A percentile compares a stretch with the other conserved stretches of the same genome.
phyloP scores from a whole-genome alignment of 2,329 filamentous ascomycete species.

The Passalora sequoiae region DNA sequence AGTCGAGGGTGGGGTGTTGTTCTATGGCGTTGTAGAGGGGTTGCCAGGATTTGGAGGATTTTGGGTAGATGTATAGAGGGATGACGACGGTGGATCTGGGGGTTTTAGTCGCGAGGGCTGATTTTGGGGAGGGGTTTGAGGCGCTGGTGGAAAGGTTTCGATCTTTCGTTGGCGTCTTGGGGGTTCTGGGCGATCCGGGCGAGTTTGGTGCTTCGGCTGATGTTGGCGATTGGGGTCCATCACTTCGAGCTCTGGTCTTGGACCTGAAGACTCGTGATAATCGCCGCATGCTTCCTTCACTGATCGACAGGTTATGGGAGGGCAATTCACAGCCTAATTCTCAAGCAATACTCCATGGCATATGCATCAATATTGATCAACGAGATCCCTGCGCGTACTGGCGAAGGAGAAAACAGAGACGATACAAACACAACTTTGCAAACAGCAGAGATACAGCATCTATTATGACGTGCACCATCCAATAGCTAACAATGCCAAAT shows the following conservation, averaged over 20 bases:
- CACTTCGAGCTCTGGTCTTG: not conserved
- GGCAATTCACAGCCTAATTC: too few species aligned
- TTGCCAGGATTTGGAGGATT: conserved; percentile 18
- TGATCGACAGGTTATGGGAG: too few species aligned
- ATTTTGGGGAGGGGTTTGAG: too few species aligned
- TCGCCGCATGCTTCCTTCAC: not conserved
- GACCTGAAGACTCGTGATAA: not conserved
- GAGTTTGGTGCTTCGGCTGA: not conserved
- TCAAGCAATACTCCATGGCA: not conserved
- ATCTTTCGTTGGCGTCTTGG: too few species aligned
- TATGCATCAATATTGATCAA: not conserved
- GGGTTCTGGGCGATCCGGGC: not conserved
- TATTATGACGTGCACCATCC: not conserved
- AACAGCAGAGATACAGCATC: not conserved
- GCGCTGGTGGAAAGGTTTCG: too few species aligned
- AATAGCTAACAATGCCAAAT: too few species aligned
- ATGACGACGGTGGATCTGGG: conserved; percentile 19
- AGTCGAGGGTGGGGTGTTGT: conserved; percentile 20
- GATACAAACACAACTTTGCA: too few species aligned
- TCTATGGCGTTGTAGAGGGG: conserved; percentile 20
- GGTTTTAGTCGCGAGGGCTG: conserved; percentile 6
- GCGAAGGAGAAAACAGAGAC: too few species aligned
- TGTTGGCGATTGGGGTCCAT: not conserved
- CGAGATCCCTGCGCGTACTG: too few species aligned
- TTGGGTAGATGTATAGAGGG: conserved; percentile 23